Percentiles rank a stretch among this genome's conserved stretches.
phyloP scores from a whole-genome alignment of 2,329 filamentous ascomycete genomes.

The Curvularia sp. region DNA sequence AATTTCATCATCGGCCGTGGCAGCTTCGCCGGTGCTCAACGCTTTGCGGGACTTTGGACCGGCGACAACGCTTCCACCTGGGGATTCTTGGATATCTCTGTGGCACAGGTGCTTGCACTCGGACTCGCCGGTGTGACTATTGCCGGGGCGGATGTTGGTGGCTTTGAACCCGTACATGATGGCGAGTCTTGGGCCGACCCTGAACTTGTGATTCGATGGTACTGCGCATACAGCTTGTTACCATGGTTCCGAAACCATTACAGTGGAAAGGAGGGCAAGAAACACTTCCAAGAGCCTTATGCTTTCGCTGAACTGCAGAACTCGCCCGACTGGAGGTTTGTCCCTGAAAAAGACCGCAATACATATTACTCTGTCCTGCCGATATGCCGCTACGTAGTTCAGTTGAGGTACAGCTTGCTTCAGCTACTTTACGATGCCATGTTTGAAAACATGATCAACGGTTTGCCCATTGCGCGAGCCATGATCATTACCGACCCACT shows the following conservation, averaged over 20 bases:
- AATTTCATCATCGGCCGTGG: not conserved
- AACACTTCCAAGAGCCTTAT: not conserved
- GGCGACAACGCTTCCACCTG: not conserved
- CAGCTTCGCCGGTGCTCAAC: not conserved
- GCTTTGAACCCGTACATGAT: not conserved
- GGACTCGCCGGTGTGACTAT: not conserved
- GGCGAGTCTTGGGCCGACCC: not conserved
- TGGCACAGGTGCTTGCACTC: not conserved
- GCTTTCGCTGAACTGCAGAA: not conserved
- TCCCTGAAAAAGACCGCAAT: not conserved
- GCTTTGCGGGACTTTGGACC: not conserved
- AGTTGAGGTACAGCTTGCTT: not conserved
- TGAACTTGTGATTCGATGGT: not conserved
- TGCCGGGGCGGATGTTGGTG: not conserved
- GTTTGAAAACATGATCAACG: slow-evolving; percentile 1
- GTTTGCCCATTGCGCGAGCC: not conserved
- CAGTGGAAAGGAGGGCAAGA: not conserved
- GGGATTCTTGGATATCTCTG: not conserved
- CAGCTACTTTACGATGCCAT: not conserved
- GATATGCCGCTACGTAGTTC: not conserved
- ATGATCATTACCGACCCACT: slow-evolving; percentile 1
- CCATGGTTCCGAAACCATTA: not conserved
- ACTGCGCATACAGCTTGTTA: not conserved
- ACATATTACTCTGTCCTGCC: not conserved
- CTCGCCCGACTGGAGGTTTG: not conserved